phyloP scores from a whole-genome alignment of 768 basidiomycete genomes.

The Mycena pura region DNA sequence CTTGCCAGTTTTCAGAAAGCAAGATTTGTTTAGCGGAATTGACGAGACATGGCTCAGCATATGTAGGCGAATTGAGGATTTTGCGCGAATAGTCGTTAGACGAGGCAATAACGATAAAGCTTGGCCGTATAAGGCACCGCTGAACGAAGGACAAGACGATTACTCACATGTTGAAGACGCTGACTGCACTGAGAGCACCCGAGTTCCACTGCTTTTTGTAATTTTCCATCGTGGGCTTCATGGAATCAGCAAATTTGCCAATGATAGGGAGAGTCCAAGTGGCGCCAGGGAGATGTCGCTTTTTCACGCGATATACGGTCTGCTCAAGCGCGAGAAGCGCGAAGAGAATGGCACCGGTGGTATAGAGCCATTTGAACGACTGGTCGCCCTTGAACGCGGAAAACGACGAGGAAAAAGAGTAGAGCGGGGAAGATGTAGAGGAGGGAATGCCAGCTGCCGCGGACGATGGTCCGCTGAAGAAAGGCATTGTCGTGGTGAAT shows the following conservation, averaged over 20 bases:
- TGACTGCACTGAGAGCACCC: slow-evolving; percentile 85
- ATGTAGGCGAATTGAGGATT: slow-evolving; percentile 91
- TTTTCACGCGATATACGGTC: slow-evolving; percentile 87
- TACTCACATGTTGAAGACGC: slow-evolving; percentile 96
- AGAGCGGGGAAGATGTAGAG: slow-evolving; percentile 35
- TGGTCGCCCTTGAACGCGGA: slow-evolving; percentile 54
- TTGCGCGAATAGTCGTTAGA: slow-evolving; percentile 93
- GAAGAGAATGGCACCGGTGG: slow-evolving; percentile 70
- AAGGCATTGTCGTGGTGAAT: slow-evolving; percentile 36
- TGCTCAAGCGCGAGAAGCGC: slow-evolving; percentile 88
- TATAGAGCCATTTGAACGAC: slow-evolving; percentile 69
- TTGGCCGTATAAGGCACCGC: slow-evolving; percentile 40
- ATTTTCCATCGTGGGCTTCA: slow-evolving; percentile 89
- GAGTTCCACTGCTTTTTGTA: slow-evolving; percentile 94
- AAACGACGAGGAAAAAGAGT: slow-evolving; percentile 47
- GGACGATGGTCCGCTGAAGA: slow-evolving; percentile 34
- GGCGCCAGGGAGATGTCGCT: slow-evolving; percentile 84
- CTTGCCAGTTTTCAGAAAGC: slow-evolving; percentile 84
- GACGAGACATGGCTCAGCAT: slow-evolving; percentile 95
- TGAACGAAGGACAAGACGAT: background rate
- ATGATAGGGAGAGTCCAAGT: slow-evolving; percentile 97
- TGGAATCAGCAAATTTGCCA: slow-evolving; percentile 92
- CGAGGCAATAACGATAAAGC: slow-evolving; percentile 98
- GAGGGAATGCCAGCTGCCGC: slow-evolving; percentile 45
- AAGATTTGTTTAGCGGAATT: slow-evolving; percentile 90